These are phyloP conservation scores for Emmonsiellopsis sp. DNA, from an alignment of 2,329 filamentous ascomycete species.

Conservation along the genomic window DNA sequence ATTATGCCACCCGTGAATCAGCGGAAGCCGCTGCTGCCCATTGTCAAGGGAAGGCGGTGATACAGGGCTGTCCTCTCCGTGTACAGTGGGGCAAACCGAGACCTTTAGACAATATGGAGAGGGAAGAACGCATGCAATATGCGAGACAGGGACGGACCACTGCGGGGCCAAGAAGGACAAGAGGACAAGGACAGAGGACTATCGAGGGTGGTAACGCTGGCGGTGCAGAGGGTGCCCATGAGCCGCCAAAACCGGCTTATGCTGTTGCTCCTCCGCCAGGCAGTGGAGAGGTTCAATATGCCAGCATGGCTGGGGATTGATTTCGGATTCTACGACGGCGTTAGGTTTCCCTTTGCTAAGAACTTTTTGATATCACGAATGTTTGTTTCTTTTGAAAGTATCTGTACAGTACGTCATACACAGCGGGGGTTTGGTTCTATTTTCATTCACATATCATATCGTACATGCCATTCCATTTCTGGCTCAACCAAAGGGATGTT, in stretches of 20 bases:
- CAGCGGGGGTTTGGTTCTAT: not conserved
- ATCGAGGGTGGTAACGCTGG: conserved; percentile 13
- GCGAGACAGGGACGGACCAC: conserved; percentile 64
- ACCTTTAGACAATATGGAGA: conserved; percentile 82
- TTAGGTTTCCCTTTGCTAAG: not conserved
- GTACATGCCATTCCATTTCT: not conserved
- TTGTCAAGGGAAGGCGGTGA: conserved; percentile 78
- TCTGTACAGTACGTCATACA: not conserved
- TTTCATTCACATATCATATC: not conserved
- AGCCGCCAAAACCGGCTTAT: conserved; percentile 25
- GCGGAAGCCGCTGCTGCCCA: conserved; percentile 79
- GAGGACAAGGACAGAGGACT: conserved; percentile 5
- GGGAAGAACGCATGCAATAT: conserved; percentile 72
- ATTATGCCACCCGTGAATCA: conserved; percentile 74
- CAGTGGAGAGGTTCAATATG: conserved; percentile 67
- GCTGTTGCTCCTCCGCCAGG: conserved; percentile 71
- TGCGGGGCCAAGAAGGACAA: conserved; percentile 37
- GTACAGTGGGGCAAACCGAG: conserved; percentile 91
- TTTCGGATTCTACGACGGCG: not conserved
- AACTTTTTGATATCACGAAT: not conserved
- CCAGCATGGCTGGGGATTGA: conserved; percentile 74
- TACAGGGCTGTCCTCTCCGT: conserved; percentile 80
- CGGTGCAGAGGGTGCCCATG: conserved; percentile 33
- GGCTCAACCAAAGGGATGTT: not conserved
- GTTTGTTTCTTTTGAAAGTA: not conserved